phyloP scores from a whole-genome alignment of 192 early-diverging fungal genomes.

The Gamsiella multidivaricata region DNA sequence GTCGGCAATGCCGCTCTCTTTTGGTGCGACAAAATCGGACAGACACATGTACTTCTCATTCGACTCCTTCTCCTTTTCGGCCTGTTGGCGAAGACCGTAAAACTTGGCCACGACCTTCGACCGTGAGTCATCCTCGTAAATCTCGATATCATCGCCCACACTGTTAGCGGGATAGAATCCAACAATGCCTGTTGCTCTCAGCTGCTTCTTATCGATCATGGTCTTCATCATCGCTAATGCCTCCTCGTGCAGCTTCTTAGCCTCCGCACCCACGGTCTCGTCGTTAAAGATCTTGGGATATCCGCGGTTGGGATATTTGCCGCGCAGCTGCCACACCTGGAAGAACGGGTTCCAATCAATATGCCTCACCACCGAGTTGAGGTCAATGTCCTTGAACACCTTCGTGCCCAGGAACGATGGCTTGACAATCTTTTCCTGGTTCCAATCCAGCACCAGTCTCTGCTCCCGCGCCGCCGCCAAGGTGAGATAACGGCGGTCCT shows the following conservation, averaged over 20 bases:
- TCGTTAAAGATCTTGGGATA: conserved; percentile 98
- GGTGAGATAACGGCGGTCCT: conserved; percentile 83
- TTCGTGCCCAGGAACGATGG: conserved; percentile 87
- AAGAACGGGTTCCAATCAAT: conserved; percentile 99
- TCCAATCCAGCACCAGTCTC: conserved; percentile 78
- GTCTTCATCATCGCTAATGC: conserved; percentile 83
- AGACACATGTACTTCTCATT: conserved; percentile 89
- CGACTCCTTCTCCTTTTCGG: conserved; percentile 73
- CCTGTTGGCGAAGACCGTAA: conserved; percentile 78
- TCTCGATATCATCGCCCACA: conserved; percentile 88
- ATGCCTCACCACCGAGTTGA: conserved; percentile 79
- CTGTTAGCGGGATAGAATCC: conserved; percentile 91
- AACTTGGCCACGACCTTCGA: conserved; percentile 76
- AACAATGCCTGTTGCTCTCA: conserved; percentile 82
- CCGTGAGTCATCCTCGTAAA: conserved; percentile 81
- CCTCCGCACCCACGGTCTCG: conserved; percentile 91
- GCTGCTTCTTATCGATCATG: conserved; percentile 78
- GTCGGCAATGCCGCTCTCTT: conserved; percentile 76
- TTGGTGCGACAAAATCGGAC: conserved; percentile 93
- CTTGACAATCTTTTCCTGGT: conserved; percentile 74
- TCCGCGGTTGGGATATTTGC: conserved; percentile 96
- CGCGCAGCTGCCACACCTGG: conserved; percentile 96
- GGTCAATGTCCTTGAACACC: conserved; percentile 79
- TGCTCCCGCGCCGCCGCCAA: conserved; percentile 77
- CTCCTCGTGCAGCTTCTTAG: conserved; percentile 89